Evolutionary conservation across 257 asterid species (phyloP).

Genomic region (Ilex asprella): DNA sequence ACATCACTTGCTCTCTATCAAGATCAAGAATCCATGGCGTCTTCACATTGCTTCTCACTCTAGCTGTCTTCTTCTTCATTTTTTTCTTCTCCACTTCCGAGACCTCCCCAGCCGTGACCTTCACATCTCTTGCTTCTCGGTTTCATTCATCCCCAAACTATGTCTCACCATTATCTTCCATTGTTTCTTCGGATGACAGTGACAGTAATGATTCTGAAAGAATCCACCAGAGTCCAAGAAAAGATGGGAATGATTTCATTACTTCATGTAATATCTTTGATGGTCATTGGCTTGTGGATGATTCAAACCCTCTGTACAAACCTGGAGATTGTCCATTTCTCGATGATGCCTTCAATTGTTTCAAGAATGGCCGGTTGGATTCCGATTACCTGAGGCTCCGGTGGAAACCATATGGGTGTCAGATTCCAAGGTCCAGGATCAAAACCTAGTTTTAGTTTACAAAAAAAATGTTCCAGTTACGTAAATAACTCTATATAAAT

Average conservation of each 20-base stretch:
- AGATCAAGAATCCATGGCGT: conserved; percentile 24
- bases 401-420: conserved; percentile 50
- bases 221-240: background rate
- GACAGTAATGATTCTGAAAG: background rate
- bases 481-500: background rate
- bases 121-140: conserved; percentile 15
- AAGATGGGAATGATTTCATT: background rate
- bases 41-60: conserved; percentile 26
- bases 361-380: conserved; percentile 60
- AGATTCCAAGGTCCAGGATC: conserved; percentile 43
- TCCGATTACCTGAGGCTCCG: conserved; percentile 34
- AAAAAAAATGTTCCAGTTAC: too few species aligned
- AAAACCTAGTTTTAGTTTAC: too few species aligned
- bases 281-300: conserved; percentile 44
- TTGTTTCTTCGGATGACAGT: conserved; percentile 9
- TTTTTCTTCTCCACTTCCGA: conserved; percentile 20
- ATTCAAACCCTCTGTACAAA: conserved; percentile 26
- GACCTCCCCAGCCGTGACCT: conserved; percentile 23
- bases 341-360: conserved; percentile 49
- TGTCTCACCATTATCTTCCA: conserved; percentile 15
- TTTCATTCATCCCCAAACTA: conserved; percentile 15
- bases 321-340: conserved; percentile 43
- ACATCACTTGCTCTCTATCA: conserved; percentile 11
- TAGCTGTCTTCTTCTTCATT: conserved; percentile 26
- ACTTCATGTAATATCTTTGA: conserved; percentile 42